phyloP scores from a whole-genome alignment of 768 basidiomycete species.

The Austroboletus festivus region DNA sequence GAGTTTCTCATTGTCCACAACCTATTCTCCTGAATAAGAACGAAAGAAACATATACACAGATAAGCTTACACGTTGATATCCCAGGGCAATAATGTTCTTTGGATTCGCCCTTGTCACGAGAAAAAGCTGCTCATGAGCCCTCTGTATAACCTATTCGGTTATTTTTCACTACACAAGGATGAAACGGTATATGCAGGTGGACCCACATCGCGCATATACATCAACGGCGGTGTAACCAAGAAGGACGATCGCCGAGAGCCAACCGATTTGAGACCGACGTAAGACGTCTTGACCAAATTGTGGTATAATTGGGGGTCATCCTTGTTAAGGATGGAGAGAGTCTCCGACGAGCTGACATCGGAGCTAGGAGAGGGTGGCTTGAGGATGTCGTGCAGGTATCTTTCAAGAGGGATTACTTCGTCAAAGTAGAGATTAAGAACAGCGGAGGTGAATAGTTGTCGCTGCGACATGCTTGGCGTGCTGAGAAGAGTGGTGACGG shows the following conservation, averaged over 20 bases:
- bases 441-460: conserved; percentile 25
- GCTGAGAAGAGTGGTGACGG: too few relatives aligned
- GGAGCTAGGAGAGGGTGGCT: neutral
- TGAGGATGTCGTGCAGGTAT: conserved; percentile 41
- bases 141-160: conserved; percentile 53
- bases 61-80: conserved; percentile 51
- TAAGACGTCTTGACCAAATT: conserved; percentile 45
- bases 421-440: conserved; percentile 45
- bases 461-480: neutral
- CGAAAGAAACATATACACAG: neutral
- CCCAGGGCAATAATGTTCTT: conserved; percentile 65
- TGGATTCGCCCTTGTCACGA: conserved; percentile 33
- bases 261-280: conserved; percentile 38
- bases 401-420: conserved; percentile 37
- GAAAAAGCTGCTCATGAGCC: conserved; percentile 56
- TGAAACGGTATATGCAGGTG: neutral
- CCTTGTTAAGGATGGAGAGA: neutral
- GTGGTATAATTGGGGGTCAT: conserved; percentile 30
- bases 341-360: conserved; percentile 9
- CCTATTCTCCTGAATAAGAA: conserved; percentile 5
- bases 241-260: conserved; percentile 24
- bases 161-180: neutral
- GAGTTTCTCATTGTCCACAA: conserved; percentile 35
- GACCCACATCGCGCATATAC: conserved; percentile 53
- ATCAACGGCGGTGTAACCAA: conserved; percentile 39